Conservation (phyloP, 2,329 filamentous ascomycete species). For the Alternaria longipes region DNA sequence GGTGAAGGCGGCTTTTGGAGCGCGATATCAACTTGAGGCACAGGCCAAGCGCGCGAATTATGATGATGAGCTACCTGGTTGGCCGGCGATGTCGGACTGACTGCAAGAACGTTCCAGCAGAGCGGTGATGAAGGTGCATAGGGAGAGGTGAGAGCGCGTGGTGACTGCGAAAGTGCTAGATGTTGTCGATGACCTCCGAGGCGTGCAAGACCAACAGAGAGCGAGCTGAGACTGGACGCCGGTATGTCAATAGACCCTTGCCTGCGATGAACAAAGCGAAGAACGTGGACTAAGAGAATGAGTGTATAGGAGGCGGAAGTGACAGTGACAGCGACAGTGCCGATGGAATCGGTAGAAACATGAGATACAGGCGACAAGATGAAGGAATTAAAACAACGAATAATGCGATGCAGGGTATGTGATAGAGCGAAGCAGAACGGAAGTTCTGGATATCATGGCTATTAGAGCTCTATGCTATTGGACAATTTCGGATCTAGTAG, state of each 20-base stretch:
- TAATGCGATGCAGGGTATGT: neutral
- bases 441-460: no score
- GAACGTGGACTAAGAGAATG: neutral
- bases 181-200: neutral
- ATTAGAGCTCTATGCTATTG: no score
- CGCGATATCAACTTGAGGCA: no score
- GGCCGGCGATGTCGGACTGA: no score
- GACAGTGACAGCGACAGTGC: neutral
- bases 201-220: neutral
- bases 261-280: neutral
- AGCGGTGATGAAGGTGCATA: neutral
- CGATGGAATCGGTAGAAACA: neutral
- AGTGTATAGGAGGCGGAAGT: neutral
- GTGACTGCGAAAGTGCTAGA: neutral
- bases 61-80: no score
- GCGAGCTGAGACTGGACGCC: neutral
- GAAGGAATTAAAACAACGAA: neutral
- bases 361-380: neutral
- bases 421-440: no score
- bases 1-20: no score
- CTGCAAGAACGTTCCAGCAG: no score
- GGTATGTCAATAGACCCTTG: neutral
- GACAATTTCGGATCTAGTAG: neutral
- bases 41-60: no score
- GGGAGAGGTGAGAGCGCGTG: neutral